phyloP scores from a whole-genome alignment of 106 monocot species.

The Alisma plantagoaquatica region DNA sequence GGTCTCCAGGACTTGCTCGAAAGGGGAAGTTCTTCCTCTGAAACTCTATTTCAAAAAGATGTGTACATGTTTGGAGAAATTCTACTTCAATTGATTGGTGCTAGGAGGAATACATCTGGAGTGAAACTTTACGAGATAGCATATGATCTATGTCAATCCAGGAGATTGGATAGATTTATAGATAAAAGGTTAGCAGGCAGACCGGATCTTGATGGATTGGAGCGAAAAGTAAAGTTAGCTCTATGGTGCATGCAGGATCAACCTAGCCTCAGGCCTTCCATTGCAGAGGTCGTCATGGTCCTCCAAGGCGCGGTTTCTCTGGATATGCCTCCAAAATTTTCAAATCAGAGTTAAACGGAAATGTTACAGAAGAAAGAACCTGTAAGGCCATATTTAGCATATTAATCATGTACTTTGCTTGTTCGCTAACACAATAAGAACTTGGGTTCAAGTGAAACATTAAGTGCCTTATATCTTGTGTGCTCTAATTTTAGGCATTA shows the following conservation, averaged over 20 bases:
- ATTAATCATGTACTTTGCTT: too few relatives aligned
- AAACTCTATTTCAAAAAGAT: too few relatives aligned
- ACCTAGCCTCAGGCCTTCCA: conserved; percentile 11
- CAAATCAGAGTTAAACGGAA: background rate
- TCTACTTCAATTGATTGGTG: conserved; percentile 9
- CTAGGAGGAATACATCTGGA: background rate
- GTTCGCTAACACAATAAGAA: too few relatives aligned
- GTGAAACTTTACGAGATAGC: background rate
- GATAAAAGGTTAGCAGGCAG: conserved; percentile 11
- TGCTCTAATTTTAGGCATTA: too few relatives aligned
- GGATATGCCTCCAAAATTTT: conserved; percentile 17
- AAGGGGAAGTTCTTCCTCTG: background rate
- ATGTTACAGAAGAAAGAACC: background rate
- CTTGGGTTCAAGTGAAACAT: too few relatives aligned
- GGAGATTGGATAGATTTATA: conserved; percentile 1
- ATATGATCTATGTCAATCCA: conserved; percentile 6
- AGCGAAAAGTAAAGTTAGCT: conserved; percentile 13
- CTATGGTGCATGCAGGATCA: conserved; percentile 21
- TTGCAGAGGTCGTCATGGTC: conserved; percentile 17
- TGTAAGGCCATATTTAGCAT: background rate
- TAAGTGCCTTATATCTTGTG: too few relatives aligned
- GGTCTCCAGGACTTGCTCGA: background rate
- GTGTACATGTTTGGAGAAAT: conserved; percentile 25
- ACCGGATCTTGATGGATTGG: conserved; percentile 10
- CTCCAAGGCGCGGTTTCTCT: conserved; percentile 15